Evolutionary conservation across 2,329 filamentous ascomycete species (phyloP).

Genomic region (Nannizziopsis barbatae): DNA sequence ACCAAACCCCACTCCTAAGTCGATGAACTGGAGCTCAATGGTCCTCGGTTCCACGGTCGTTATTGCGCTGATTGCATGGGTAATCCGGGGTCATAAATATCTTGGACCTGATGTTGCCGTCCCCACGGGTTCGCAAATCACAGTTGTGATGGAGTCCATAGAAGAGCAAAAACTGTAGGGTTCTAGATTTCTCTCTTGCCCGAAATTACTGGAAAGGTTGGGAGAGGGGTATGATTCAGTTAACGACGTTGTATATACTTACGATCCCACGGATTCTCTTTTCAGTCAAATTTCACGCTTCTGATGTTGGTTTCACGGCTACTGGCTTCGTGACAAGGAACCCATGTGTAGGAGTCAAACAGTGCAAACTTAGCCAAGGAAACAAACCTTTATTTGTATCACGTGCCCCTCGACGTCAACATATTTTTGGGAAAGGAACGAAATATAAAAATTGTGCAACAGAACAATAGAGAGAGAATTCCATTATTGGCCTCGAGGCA

Average conservation of each 20-base stretch:
- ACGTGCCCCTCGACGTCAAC: too few species aligned
- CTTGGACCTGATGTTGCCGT: neutral
- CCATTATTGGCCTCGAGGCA: too few species aligned
- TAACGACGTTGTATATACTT: too few species aligned
- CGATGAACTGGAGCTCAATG: constrained; percentile 41
- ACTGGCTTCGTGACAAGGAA: neutral
- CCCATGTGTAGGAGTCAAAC: neutral
- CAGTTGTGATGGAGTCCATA: neutral
- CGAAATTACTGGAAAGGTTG: too few species aligned
- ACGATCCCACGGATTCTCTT: too few species aligned
- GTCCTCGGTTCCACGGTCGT: constrained; percentile 37
- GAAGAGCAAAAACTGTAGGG: neutral
- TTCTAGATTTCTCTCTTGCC: too few species aligned
- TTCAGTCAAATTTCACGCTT: too few species aligned
- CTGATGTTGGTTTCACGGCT: neutral
- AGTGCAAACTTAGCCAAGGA: neutral
- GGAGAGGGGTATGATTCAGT: too few species aligned
- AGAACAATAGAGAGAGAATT: too few species aligned
- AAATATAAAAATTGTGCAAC: too few species aligned
- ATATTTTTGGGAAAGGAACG: too few species aligned
- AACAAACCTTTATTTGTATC: neutral
- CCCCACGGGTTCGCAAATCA: neutral
- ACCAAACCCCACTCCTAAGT: constrained; percentile 23
- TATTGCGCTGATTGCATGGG: constrained; percentile 18
- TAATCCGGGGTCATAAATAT: constrained; percentile 7